phyloP scores from a whole-genome alignment of 345 rosid genomes.

The Tarenaya hassleriana region DNA sequence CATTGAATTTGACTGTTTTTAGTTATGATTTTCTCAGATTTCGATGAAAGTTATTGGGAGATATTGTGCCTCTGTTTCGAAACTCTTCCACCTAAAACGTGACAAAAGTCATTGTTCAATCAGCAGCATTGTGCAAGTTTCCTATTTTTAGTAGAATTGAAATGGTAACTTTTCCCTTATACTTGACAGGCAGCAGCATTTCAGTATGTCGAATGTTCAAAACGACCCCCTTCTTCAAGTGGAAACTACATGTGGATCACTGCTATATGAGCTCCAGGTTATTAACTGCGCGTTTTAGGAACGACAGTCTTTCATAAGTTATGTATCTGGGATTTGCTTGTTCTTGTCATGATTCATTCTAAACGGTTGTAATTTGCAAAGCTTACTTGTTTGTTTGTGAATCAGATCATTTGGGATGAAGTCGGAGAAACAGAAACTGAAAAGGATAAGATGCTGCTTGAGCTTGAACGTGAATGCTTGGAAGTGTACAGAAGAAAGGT shows the following conservation, averaged over 20 bases:
- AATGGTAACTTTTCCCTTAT: not conserved
- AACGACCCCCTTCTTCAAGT: conserved; percentile 50
- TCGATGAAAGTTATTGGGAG: too few species aligned
- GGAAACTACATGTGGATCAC: conserved; percentile 82
- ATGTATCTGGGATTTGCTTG: not conserved
- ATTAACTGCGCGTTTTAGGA: not conserved
- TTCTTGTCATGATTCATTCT: not conserved
- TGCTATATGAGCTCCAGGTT: conserved; percentile 87
- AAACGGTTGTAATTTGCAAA: not conserved
- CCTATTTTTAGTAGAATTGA: not conserved
- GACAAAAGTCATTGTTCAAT: too few species aligned
- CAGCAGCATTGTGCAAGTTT: too few species aligned
- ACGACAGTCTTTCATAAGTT: not conserved
- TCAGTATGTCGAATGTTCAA: conserved; percentile 41
- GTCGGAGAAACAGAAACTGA: conserved; percentile 83
- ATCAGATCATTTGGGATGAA: conserved; percentile 93
- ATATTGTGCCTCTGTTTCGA: too few species aligned
- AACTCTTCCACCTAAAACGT: too few species aligned
- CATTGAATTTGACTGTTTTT: too few species aligned
- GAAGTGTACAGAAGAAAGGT: conserved; percentile 94
- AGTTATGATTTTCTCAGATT: too few species aligned
- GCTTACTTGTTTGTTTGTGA: not conserved
- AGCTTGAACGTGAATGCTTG: conserved; percentile 90
- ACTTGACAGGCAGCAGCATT: conserved; percentile 26
- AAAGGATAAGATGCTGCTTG: conserved; percentile 83